Conservation (phyloP, 805 yeast species). For the Kluyveromyces wickerhamii region DNA sequence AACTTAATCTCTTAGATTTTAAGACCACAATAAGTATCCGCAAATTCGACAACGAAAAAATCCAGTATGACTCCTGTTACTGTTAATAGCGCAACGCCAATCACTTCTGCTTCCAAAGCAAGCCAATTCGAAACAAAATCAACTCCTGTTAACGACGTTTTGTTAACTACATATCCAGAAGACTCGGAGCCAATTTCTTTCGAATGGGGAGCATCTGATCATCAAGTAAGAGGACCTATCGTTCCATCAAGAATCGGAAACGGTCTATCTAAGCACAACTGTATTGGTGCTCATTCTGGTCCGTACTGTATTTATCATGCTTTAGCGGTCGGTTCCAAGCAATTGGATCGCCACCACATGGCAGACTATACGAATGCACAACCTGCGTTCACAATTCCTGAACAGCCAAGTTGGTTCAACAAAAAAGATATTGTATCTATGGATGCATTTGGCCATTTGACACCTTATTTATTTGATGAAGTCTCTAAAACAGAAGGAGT, state of each 20-base stretch:
- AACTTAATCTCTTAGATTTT: too few relatives aligned
- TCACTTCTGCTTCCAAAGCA: neutral
- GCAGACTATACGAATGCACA: slow-evolving; percentile 59
- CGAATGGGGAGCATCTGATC: slow-evolving; percentile 46
- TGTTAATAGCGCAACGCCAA: neutral
- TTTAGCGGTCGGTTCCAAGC: slow-evolving; percentile 53
- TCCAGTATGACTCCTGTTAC: slow-evolving; percentile 2
- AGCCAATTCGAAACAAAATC: slow-evolving; percentile 1
- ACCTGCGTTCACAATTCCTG: slow-evolving; percentile 50
- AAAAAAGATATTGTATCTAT: slow-evolving; percentile 50
- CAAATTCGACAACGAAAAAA: too few relatives aligned
- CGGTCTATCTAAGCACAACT: slow-evolving; percentile 47
- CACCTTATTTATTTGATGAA: slow-evolving; percentile 50
- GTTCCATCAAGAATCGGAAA: slow-evolving; percentile 44
- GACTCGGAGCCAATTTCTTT: slow-evolving; percentile 44
- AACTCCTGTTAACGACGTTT: slow-evolving; percentile 22
- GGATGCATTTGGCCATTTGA: slow-evolving; percentile 62
- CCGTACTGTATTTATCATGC: slow-evolving; percentile 60
- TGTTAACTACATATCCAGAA: slow-evolving; percentile 46
- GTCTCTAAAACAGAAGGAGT: slow-evolving; percentile 39
- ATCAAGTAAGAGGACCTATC: slow-evolving; percentile 47
- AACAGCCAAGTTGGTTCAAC: slow-evolving; percentile 50
- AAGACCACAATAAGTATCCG: too few relatives aligned
- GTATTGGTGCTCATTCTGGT: slow-evolving; percentile 60
- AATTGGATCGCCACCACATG: slow-evolving; percentile 41